phyloP scores from a whole-genome alignment of 169 alveolate species.

The Cryptosporidium felis region DNA sequence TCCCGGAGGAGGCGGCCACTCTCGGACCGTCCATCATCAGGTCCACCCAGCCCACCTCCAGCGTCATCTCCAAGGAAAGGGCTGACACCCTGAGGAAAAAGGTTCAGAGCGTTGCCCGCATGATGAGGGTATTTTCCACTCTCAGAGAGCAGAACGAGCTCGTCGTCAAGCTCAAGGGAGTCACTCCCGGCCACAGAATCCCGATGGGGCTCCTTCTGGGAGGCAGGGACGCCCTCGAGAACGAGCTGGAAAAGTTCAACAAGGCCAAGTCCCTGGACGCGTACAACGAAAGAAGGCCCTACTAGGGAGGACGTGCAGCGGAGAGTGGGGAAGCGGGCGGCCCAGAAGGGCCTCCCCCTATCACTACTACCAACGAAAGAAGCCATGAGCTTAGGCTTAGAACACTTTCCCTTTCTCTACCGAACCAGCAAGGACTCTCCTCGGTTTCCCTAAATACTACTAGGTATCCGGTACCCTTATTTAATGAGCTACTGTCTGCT shows the following conservation, averaged over 20 bases:
- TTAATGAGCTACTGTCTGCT: too few relatives aligned
- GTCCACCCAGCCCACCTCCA: constrained; percentile 18
- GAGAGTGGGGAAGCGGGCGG: too few relatives aligned
- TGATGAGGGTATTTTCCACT: constrained; percentile 81
- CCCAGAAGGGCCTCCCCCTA: too few relatives aligned
- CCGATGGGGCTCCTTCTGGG: constrained; percentile 91
- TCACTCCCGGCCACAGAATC: constrained; percentile 93
- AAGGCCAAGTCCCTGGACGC: constrained; percentile 82
- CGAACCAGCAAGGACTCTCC: too few relatives aligned
- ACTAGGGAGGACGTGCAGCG: constrained; percentile 2
- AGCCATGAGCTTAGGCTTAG: too few relatives aligned
- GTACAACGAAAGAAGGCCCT: constrained; percentile 84
- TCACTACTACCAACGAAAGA: too few relatives aligned
- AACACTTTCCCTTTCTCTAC: too few relatives aligned
- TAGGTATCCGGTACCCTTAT: too few relatives aligned
- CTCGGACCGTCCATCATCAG: constrained; percentile 16
- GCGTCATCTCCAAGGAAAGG: constrained; percentile 77
- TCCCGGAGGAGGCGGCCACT: constrained; percentile 68
- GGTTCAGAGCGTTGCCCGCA: constrained; percentile 84
- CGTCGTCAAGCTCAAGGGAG: constrained; percentile 90
- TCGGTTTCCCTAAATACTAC: too few relatives aligned
- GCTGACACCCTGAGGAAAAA: constrained; percentile 85
- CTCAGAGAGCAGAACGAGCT: constrained; percentile 89
- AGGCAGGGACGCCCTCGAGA: constrained; percentile 88
- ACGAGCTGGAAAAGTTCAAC: constrained; percentile 82